phyloP scores from a whole-genome alignment of 208 protist species.

The Spironucleus salmonicida region DNA sequence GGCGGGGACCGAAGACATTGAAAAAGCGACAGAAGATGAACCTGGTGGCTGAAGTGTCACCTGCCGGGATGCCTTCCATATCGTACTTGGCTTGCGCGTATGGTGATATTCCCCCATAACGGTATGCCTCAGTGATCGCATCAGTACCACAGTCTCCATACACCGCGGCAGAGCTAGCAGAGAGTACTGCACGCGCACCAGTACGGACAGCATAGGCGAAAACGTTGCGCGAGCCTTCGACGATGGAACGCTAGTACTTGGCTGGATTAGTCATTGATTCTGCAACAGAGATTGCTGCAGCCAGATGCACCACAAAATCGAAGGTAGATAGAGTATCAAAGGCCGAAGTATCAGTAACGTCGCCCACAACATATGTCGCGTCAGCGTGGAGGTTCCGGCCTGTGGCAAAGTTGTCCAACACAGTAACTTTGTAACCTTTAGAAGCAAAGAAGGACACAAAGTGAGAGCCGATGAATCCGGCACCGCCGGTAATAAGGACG shows the following conservation, averaged over 20 bases:
- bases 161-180: constrained; percentile 34
- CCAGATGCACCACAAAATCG: constrained; percentile 35
- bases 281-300: constrained; percentile 39
- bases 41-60: too few species aligned
- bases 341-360: background rate
- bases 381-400: constrained; percentile 47
- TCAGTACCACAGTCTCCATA: constrained; percentile 29
- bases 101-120: constrained; percentile 32
- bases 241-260: constrained; percentile 37
- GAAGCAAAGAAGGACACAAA: constrained; percentile 58
- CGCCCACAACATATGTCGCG: constrained; percentile 42
- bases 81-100: constrained; percentile 39
- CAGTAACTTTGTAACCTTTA: constrained; percentile 56
- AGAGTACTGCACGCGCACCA: constrained; percentile 1
- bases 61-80: constrained; percentile 29
- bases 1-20: constrained; percentile 45
- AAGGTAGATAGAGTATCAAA: background rate
- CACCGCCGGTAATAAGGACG: constrained; percentile 63
- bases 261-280: constrained; percentile 37
- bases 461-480: constrained; percentile 79
- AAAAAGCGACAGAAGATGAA: constrained; percentile 35
- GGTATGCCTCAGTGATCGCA: constrained; percentile 17
- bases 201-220: background rate
- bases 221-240: constrained; percentile 32
- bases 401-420: constrained; percentile 73